These are phyloP conservation scores for Yamagishiella unicocca DNA, from an alignment of 139 green algal species.

Conservation along the genomic window DNA sequence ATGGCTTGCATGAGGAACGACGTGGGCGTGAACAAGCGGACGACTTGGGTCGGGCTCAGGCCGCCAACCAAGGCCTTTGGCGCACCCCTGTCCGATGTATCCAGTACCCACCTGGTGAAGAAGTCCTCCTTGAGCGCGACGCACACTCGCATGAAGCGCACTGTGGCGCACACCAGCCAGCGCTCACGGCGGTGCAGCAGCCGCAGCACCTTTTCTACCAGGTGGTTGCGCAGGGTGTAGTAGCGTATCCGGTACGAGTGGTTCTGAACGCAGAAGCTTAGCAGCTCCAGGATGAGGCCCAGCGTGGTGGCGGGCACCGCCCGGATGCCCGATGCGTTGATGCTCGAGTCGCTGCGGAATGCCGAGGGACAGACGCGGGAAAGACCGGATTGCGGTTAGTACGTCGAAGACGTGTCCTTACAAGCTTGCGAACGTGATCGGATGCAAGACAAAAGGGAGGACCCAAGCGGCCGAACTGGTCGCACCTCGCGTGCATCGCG, in stretches of 20 bases:
- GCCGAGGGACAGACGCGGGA: neutral
- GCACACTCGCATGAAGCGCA: conserved; percentile 95
- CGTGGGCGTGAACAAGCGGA: too few species aligned
- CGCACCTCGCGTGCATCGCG: too few species aligned
- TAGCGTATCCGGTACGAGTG: conserved; percentile 92
- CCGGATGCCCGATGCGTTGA: conserved; percentile 37
- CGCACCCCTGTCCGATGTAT: too few species aligned
- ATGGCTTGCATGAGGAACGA: too few species aligned
- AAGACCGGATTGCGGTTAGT: neutral
- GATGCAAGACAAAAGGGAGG: too few species aligned
- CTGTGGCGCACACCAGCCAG: conserved; percentile 87
- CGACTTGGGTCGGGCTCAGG: too few species aligned
- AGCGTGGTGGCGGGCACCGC: conserved; percentile 70
- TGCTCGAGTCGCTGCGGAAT: conserved; percentile 31
- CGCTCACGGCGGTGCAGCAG: conserved; percentile 87
- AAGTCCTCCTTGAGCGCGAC: conserved; percentile 79
- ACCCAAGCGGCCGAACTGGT: too few species aligned
- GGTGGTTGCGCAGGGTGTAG: conserved; percentile 83
- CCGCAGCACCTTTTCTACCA: conserved; percentile 92
- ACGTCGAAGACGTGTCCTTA: too few species aligned
- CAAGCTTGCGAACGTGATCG: too few species aligned
- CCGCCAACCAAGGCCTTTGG: too few species aligned
- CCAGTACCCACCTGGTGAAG: conserved; percentile 35
- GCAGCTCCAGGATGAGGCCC: conserved; percentile 90
- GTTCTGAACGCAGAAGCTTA: conserved; percentile 97